Evolutionary conservation across 139 green algal genomes (phyloP), one percentile per base, ranked within the genome.

Genomic region (Chlorella sp.): DNA sequence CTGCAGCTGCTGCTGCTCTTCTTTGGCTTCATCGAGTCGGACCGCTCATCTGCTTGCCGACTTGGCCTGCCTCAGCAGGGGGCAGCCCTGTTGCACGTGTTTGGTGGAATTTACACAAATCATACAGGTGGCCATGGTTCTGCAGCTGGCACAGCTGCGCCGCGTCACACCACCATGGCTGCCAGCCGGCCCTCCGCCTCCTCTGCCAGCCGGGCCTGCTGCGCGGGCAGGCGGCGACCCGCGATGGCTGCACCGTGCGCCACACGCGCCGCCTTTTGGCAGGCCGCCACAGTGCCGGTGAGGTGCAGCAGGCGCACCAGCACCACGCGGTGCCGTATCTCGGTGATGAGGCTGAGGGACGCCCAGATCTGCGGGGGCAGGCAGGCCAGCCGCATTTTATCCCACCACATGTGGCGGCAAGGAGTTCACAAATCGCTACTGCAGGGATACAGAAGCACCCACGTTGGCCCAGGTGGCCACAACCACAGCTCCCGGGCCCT

Each of bases 291-390:
- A 0, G 86, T 93, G 77, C 91, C 91, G 42, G 91, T 81, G 30
- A 93, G 71, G 53, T 89, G 85, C 57, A 94, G 39, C 81, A 94
- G 40, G 30, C 73, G 83, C 36, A 89, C 64, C 21, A 39, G 24
- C 83, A 91, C 90, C 11, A 87, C 88, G 28, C 92, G 83, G 60
- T 92, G 83, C 66, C 61, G 76, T 21, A 94, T 84, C 57, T 89
- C 60, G 18, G 87, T 94, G 19, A 94, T 66, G 16, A 91, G 39
- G 53, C 75, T 85, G 15, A 93, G 76, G 7, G 82, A 57, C 30
- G 34, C 85, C 91, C 91, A 94, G 19, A 94, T 79, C 91, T 94
- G 89, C 88, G 57, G 11, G 34, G 22, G 16, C 14, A 19, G 30
- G 71, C 36, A 82, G 48, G 88, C 28, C 34, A 7, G 21, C 48